Evolutionary conservation across 2,329 filamentous ascomycete genomes (phyloP).

Genomic region (Monilinia vaccinii-corymbosi): DNA sequence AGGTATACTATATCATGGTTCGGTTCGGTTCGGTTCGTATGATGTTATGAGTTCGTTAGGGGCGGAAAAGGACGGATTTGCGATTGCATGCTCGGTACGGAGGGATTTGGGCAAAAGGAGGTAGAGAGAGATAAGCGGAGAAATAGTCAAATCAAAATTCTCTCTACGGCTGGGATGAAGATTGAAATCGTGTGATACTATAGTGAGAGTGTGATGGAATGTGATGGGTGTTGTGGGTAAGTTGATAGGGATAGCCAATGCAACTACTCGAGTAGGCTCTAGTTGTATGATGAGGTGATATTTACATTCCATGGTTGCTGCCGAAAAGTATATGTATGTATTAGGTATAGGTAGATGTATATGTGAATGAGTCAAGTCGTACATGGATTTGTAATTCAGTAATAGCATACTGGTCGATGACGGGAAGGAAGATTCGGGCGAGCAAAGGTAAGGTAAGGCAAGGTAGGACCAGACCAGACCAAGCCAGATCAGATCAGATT

Average conservation of each 20-base stretch:
- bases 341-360: neutral
- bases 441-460: neutral
- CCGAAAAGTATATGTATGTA: neutral
- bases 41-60: neutral
- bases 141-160: neutral
- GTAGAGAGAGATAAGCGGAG: too few relatives aligned
- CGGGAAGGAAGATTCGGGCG: neutral
- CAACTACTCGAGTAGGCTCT: neutral
- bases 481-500: too few relatives aligned
- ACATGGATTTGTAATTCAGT: neutral
- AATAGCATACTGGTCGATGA: neutral
- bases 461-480: too few relatives aligned
- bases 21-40: too few relatives aligned
- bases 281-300: constrained; percentile 2
- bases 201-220: too few relatives aligned
- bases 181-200: neutral
- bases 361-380: neutral
- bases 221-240: neutral
- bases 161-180: neutral
- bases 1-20: neutral
- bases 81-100: neutral
- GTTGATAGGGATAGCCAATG: neutral
- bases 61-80: neutral
- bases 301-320: neutral
- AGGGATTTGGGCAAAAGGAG: too few relatives aligned